A percentile compares a stretch with the other conserved stretches of the same genome.
Conservation (phyloP, 257 asterid genomes). For the Solanum stenotomum region DNA sequence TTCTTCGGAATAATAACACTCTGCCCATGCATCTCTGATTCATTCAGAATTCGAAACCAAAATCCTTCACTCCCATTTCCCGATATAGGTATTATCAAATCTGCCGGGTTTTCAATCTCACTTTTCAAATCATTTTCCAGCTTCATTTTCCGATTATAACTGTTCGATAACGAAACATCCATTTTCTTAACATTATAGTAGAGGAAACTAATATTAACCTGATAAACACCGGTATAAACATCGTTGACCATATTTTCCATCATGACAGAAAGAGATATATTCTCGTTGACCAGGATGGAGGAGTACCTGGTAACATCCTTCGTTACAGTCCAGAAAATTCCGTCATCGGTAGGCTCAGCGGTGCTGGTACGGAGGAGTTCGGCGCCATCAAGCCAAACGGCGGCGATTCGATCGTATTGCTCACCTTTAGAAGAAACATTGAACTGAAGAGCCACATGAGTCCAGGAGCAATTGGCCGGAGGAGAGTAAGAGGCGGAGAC, state of each 20-base stretch:
- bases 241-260: constrained; percentile 68
- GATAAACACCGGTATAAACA: constrained; percentile 47
- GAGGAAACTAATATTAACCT: constrained; percentile 48
- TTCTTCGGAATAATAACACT: constrained; percentile 45
- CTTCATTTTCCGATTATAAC: background rate
- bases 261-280: constrained; percentile 58
- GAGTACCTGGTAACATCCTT: constrained; percentile 72
- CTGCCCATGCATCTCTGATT: constrained; percentile 29
- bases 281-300: constrained; percentile 35
- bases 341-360: constrained; percentile 47
- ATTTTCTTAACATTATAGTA: constrained; percentile 25
- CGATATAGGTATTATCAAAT: constrained; percentile 63
- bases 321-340: constrained; percentile 55
- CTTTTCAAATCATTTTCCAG: background rate
- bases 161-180: background rate
- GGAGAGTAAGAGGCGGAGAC: constrained; percentile 36
- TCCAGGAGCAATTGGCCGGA: constrained; percentile 63
- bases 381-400: constrained; percentile 75
- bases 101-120: constrained; percentile 50
- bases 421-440: constrained; percentile 49
- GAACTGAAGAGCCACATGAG: constrained; percentile 53
- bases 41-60: constrained; percentile 67
- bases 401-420: constrained; percentile 76
- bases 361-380: constrained; percentile 91
- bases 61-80: constrained; percentile 40